Percentiles rank a stretch among this genome's conserved stretches.
phyloP scores from a whole-genome alignment of 805 yeast genomes.

The Hanseniaspora lindneri region DNA sequence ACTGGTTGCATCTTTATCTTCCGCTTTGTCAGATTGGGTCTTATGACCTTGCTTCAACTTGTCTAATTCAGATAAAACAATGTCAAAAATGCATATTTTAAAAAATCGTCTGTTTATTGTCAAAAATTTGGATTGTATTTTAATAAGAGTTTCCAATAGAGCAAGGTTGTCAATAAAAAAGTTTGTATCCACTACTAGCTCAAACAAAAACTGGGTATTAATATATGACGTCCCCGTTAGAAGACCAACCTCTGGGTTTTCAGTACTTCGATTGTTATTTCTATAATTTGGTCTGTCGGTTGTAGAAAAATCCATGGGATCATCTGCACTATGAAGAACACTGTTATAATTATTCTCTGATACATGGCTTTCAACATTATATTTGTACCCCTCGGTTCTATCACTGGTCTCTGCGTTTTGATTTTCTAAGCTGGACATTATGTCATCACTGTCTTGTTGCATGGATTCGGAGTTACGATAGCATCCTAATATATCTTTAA shows the following conservation, averaged over 20 bases:
- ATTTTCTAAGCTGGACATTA: no score
- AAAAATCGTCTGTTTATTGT: neutral
- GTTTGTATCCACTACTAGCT: slow-evolving; percentile 8
- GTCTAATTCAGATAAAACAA: slow-evolving; percentile 12
- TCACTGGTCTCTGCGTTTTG: no score
- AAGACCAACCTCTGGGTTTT: neutral
- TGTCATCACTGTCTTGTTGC: no score
- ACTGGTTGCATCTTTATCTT: neutral
- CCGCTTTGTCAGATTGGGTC: no score
- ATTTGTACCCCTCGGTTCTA: no score
- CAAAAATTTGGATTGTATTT: neutral
- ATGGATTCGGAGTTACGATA: no score
- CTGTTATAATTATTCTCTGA: no score
- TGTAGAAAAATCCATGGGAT: no score
- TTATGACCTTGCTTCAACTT: neutral
- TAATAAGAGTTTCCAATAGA: neutral
- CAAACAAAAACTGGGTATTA: neutral
- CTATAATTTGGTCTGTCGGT: no score
- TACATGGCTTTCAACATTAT: no score
- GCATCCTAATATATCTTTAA: neutral
- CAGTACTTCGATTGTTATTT: no score
- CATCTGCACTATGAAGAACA: no score
- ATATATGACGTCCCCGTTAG: neutral
- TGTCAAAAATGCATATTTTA: slow-evolving; percentile 13
- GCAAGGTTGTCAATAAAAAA: slow-evolving; percentile 5